These are phyloP conservation scores for Populus davidiana DNA, from an alignment of 345 rosid genomes.

Conservation along the genomic window DNA sequence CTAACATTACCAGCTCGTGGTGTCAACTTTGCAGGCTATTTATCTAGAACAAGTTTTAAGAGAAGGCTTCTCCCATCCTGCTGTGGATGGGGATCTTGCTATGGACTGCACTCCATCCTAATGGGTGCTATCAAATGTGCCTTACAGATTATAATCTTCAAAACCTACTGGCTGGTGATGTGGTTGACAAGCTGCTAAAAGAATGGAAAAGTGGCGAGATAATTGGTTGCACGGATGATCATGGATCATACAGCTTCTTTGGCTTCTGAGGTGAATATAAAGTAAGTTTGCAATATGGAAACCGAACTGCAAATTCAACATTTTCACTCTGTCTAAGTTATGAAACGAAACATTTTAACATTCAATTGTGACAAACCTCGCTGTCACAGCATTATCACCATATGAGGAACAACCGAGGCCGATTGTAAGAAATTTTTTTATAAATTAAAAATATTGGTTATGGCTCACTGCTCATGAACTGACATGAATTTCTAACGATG, in stretches of 20 bases:
- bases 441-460: no score
- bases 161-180: slow-evolving; percentile 73
- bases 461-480: not conserved
- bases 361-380: slow-evolving; percentile 32
- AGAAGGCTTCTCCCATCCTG: slow-evolving; percentile 88
- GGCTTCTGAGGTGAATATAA: slow-evolving; percentile 69
- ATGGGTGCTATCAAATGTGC: slow-evolving; percentile 88
- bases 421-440: not conserved
- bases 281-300: slow-evolving; percentile 33
- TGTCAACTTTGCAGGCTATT: slow-evolving; percentile 35
- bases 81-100: slow-evolving; percentile 74
- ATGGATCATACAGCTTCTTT: slow-evolving; percentile 61
- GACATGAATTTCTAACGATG: not conserved
- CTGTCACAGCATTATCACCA: not conserved
- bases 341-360: slow-evolving; percentile 63
- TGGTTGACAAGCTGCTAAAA: slow-evolving; percentile 52
- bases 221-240: slow-evolving; percentile 41
- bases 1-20: not conserved
- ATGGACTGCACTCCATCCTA: slow-evolving; percentile 76
- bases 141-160: slow-evolving; percentile 50
- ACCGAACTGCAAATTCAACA: slow-evolving; percentile 40
- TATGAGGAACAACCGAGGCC: not conserved
- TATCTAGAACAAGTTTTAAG: slow-evolving; percentile 69
- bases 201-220: slow-evolving; percentile 56
- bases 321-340: slow-evolving; percentile 40